Conservation (phyloP, 371 early-diverging fungal species). For the Rhizopus stolonifer region DNA sequence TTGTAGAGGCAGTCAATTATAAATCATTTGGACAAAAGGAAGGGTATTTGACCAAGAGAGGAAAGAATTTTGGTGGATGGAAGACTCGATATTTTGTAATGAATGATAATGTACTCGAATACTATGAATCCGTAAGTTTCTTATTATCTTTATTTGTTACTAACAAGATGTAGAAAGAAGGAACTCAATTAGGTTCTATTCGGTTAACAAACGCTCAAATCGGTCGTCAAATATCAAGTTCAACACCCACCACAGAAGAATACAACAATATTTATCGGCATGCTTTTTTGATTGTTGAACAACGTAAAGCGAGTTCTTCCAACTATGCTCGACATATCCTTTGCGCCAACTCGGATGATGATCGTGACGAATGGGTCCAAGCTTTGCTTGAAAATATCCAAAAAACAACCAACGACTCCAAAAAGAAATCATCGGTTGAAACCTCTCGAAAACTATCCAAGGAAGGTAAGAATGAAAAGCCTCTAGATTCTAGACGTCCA, state of each 20-base stretch:
- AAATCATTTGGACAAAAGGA: conserved; percentile 55
- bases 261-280: conserved; percentile 69
- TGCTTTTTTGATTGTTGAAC: conserved; percentile 79
- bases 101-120: conserved; percentile 64
- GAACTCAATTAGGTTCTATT: conserved; percentile 55
- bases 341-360: conserved; percentile 85
- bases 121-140: conserved; percentile 65
- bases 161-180: conserved; percentile 51
- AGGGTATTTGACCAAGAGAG: conserved; percentile 82
- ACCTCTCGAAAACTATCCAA: conserved; percentile 42
- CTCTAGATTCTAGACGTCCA: background rate
- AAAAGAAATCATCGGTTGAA: conserved; percentile 23
- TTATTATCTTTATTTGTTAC: background rate
- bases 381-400: conserved; percentile 57
- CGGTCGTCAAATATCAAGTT: conserved; percentile 32
- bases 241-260: background rate
- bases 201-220: conserved; percentile 54
- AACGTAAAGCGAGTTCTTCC: conserved; percentile 60
- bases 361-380: conserved; percentile 88
- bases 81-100: conserved; percentile 82
- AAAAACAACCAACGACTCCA: conserved; percentile 18
- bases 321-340: conserved; percentile 74
- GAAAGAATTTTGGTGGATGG: conserved; percentile 89
- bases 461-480: too few species aligned
- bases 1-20: conserved; percentile 44